Conservation (phyloP, 2,329 filamentous ascomycete species). For the Ilyonectria robusta region DNA sequence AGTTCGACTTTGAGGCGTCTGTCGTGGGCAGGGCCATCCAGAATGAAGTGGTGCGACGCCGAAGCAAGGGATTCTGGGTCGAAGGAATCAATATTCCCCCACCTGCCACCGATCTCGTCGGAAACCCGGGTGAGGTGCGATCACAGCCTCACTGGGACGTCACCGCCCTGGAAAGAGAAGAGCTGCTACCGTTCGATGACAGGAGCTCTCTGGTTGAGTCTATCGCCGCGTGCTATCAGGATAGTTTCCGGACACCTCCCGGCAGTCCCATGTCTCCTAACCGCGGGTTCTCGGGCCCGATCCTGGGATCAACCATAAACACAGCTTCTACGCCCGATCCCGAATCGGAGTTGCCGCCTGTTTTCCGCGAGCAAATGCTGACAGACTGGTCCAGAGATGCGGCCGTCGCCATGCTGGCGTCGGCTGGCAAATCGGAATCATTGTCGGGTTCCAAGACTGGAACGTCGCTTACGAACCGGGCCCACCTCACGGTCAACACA, state of each 20-base stretch:
- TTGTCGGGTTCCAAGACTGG: slow-evolving; percentile 81
- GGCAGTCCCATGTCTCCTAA: slow-evolving; percentile 80
- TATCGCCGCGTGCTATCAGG: slow-evolving; percentile 80
- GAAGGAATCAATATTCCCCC: slow-evolving; percentile 81
- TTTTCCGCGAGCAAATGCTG: slow-evolving; percentile 82
- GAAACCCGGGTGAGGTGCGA: slow-evolving; percentile 63
- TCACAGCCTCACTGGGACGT: slow-evolving; percentile 63
- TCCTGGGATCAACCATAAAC: slow-evolving; percentile 66
- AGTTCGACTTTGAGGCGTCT: slow-evolving; percentile 81
- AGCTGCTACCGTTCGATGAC: slow-evolving; percentile 82
- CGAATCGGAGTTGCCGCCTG: slow-evolving; percentile 73
- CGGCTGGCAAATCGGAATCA: slow-evolving; percentile 79
- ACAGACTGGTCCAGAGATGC: slow-evolving; percentile 84
- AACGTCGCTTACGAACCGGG: slow-evolving; percentile 66
- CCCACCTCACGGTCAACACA: slow-evolving; percentile 71
- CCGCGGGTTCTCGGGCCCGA: slow-evolving; percentile 73
- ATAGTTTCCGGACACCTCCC: slow-evolving; percentile 73
- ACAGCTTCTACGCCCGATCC: slow-evolving; percentile 54
- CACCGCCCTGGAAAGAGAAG: slow-evolving; percentile 72
- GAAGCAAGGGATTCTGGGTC: slow-evolving; percentile 84
- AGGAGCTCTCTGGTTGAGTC: slow-evolving; percentile 79
- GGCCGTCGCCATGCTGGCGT: slow-evolving; percentile 77
- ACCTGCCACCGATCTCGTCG: slow-evolving; percentile 73
- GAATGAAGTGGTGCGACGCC: slow-evolving; percentile 82
- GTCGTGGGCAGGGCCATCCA: slow-evolving; percentile 79